A percentile compares a stretch with the other conserved stretches of the same genome.
Conservation (phyloP, 2,329 filamentous ascomycete species). For the Exophiala sp. region DNA sequence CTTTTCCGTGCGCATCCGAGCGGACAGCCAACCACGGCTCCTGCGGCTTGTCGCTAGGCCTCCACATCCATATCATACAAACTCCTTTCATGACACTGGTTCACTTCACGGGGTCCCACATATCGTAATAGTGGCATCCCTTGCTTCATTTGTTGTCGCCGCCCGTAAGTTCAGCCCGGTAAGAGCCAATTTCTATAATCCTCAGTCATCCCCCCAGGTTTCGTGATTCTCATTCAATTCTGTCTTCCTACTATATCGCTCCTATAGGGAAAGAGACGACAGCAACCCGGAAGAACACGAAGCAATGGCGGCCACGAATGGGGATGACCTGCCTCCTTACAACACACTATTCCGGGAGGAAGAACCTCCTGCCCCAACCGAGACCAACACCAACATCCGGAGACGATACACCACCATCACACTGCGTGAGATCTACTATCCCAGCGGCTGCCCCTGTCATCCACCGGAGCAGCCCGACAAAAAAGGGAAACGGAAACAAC, state of each 20-base stretch:
- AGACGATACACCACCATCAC: constrained; percentile 29
- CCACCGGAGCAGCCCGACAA: constrained; percentile 15
- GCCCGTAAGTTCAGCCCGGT: background rate
- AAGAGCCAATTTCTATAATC: constrained; percentile 5
- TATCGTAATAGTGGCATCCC: constrained; percentile 7
- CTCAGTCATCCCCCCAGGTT: constrained; percentile 2
- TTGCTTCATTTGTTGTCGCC: background rate
- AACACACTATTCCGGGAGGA: constrained; percentile 23
- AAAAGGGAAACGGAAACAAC: constrained; percentile 19
- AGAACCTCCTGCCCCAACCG: constrained; percentile 3
- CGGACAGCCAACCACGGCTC: constrained; percentile 13
- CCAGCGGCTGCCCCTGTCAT: constrained; percentile 26
- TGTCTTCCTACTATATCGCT: background rate
- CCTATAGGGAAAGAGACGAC: too few species aligned
- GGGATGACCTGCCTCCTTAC: constrained; percentile 17
- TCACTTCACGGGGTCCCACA: background rate
- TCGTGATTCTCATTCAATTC: constrained; percentile 1
- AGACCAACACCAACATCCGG: constrained; percentile 15
- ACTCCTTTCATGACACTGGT: background rate
- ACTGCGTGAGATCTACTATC: constrained; percentile 26
- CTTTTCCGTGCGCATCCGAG: constrained; percentile 22
- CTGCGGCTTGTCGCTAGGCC: constrained; percentile 2
- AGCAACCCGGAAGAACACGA: background rate
- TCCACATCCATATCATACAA: background rate
- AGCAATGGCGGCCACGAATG: constrained; percentile 11